A percentile compares a stretch with the other conserved stretches of the same genome.
phyloP scores from a whole-genome alignment of 345 rosid species.

The Leavenworthia alabamica region DNA sequence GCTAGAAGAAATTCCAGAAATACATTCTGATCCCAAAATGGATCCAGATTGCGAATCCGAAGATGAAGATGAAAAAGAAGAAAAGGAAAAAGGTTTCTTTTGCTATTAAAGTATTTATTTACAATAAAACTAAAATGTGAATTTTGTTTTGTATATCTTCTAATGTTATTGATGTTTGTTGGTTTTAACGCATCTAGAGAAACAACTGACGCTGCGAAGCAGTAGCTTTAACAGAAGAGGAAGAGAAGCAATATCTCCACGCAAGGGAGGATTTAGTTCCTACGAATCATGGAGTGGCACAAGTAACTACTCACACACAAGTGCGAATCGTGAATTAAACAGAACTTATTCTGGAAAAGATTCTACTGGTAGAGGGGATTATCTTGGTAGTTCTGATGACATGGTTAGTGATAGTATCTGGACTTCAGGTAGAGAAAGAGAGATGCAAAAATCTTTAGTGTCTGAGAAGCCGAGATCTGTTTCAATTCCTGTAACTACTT shows the following conservation, averaged over 20 bases:
- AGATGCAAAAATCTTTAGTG: conserved; percentile 38
- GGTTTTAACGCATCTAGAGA: conserved; percentile 43
- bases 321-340: conserved; percentile 49
- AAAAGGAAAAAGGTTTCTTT: conserved; percentile 60
- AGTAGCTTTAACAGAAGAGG: conserved; percentile 61
- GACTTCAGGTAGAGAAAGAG: conserved; percentile 57
- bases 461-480: conserved; percentile 54
- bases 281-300: conserved; percentile 64
- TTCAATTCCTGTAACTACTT: conserved; percentile 39
- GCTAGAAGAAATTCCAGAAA: conserved; percentile 90
- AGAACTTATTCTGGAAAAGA: conserved; percentile 65
- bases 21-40: conserved; percentile 94
- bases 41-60: conserved; percentile 94
- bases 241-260: conserved; percentile 76
- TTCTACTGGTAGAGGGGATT: conserved; percentile 48
- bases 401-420: conserved; percentile 44
- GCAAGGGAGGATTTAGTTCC: conserved; percentile 50
- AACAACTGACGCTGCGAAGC: conserved; percentile 48
- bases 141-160: conserved; percentile 6
- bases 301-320: conserved; percentile 43
- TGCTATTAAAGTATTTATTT: not conserved
- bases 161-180: conserved; percentile 16
- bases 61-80: conserved; percentile 61
- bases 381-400: conserved; percentile 47
- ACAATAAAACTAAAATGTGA: not conserved